Evolutionary conservation across 306 rosid genomes (phyloP).

Genomic region (Vigna trinervia): DNA sequence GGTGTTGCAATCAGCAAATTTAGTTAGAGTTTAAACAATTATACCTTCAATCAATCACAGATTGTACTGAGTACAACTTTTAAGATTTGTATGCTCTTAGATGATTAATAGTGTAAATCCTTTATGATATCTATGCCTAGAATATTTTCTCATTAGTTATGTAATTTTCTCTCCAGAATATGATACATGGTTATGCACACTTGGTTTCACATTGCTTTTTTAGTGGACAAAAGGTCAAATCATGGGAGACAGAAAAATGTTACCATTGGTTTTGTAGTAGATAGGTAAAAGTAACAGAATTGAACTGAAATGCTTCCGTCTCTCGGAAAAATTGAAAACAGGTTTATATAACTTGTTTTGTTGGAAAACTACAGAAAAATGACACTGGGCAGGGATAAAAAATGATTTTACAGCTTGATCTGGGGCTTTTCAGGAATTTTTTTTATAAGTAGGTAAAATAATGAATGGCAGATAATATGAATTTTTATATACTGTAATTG

Average conservation of each 20-base stretch:
- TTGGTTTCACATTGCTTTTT: neutral
- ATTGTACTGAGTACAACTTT: neutral
- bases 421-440: too few species aligned
- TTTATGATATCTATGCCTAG: neutral
- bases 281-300: neutral
- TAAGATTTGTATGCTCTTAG: too few species aligned
- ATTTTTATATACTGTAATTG: too few species aligned
- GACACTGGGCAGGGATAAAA: neutral
- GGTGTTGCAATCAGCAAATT: neutral
- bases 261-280: neutral
- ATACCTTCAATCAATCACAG: neutral
- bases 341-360: neutral
- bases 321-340: neutral
- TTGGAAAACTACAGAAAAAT: neutral
- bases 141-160: neutral
- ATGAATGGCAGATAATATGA: too few species aligned
- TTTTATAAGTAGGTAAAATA: too few species aligned
- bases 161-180: neutral
- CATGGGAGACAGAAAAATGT: neutral
- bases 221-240: neutral
- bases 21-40: neutral
- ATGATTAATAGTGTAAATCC: neutral
- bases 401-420: neutral
- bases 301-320: neutral
- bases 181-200: neutral